Percentiles rank a stretch among this genome's conserved stretches.
Evolutionary conservation across 768 basidiomycete species (phyloP).

Genomic region (Epithele typhae): DNA sequence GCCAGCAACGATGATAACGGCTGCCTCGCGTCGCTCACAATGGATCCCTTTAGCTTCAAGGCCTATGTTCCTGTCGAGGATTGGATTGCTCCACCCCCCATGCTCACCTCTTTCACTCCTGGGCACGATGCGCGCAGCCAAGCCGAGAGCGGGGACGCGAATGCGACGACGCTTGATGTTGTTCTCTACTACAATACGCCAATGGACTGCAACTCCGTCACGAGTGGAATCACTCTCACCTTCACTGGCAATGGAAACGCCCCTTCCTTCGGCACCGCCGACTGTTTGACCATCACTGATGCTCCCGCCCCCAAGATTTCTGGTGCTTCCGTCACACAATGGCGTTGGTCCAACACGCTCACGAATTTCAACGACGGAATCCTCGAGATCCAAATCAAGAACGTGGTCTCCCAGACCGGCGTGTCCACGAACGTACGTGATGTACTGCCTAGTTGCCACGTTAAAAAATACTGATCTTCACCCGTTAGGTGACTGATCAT

Average conservation of each 20-base stretch:
- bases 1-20: conserved; percentile 73
- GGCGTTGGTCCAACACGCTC: conserved; percentile 74
- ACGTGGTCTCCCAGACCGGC: conserved; percentile 40
- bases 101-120: conserved; percentile 74
- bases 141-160: conserved; percentile 41
- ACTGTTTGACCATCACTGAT: conserved; percentile 46
- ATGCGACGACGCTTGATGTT: conserved; percentile 57
- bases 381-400: conserved; percentile 63
- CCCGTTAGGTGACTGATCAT: conserved; percentile 61
- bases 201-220: conserved; percentile 75
- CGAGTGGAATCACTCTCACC: conserved; percentile 56
- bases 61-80: conserved; percentile 62
- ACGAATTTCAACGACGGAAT: conserved; percentile 79
- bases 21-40: conserved; percentile 60
- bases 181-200: conserved; percentile 70
- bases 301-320: conserved; percentile 46
- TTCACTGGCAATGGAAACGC: conserved; percentile 56
- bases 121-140: conserved; percentile 81
- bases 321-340: conserved; percentile 54
- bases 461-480: no score
- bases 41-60: conserved; percentile 80
- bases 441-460: conserved; percentile 3
- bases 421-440: conserved; percentile 53
- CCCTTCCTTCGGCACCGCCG: conserved; percentile 47
- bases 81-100: conserved; percentile 71